Conservation (phyloP, 768 basidiomycete genomes). For the Mycena rebaudengoi region DNA sequence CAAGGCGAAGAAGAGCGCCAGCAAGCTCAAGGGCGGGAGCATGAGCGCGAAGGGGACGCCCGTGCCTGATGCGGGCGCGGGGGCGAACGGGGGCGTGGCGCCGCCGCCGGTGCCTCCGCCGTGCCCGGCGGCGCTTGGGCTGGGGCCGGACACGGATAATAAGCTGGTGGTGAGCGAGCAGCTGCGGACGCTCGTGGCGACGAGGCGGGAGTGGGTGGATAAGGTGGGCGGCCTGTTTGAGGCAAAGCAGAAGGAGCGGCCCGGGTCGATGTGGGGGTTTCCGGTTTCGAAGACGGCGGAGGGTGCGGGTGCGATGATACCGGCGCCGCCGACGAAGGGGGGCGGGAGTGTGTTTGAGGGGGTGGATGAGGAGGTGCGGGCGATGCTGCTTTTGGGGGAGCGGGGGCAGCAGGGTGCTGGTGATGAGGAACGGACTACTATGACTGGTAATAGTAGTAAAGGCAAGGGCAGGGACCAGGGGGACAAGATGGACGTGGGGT, state of each 20-base stretch:
- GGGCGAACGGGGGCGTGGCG: constrained; percentile 38
- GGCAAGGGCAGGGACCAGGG: constrained; percentile 61
- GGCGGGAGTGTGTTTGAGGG: constrained; percentile 84
- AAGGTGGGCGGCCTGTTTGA: constrained; percentile 80
- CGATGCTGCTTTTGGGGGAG: constrained; percentile 47
- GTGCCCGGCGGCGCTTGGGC: constrained; percentile 75
- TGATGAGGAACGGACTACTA: constrained; percentile 42
- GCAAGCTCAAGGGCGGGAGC: constrained; percentile 47
- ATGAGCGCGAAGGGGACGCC: constrained; percentile 33
- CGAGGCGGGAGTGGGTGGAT: constrained; percentile 82
- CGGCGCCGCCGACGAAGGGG: too few species aligned
- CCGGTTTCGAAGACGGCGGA: constrained; percentile 78
- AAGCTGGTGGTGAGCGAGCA: constrained; percentile 70
- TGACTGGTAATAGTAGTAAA: too few species aligned
- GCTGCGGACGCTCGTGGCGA: constrained; percentile 75
- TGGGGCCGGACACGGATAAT: constrained; percentile 74
- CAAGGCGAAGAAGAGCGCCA: constrained; percentile 88
- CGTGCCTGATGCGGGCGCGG: constrained; percentile 32
- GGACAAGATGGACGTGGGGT: constrained; percentile 79
- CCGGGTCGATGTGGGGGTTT: constrained; percentile 82
- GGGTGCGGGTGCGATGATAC: too few species aligned
- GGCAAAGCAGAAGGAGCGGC: constrained; percentile 68
- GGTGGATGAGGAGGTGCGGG: constrained; percentile 69
- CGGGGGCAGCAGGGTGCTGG: too few species aligned
- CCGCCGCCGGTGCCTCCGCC: constrained; percentile 62